Evolutionary conservation across 371 early-diverging fungal genomes (phyloP).

Genomic region (Saksenaea oblongispora): DNA sequence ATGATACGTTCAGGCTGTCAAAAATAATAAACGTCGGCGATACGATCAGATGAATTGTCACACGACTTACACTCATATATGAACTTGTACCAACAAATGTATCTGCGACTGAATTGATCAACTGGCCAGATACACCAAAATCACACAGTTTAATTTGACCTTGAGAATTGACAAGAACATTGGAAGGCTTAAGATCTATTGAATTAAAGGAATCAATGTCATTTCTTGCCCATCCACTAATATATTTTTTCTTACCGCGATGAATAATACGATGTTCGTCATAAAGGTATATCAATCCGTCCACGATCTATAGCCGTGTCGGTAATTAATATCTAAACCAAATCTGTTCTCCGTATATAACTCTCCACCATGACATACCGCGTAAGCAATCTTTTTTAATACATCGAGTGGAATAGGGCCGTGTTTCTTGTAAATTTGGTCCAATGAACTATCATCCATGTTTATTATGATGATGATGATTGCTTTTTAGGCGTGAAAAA

Average conservation of each 20-base stretch:
- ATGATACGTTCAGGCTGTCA: slow-evolving; percentile 93
- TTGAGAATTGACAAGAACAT: slow-evolving; percentile 76
- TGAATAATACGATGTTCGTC: slow-evolving; percentile 86
- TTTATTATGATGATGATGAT: not conserved
- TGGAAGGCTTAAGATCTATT: slow-evolving; percentile 80
- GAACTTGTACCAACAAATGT: slow-evolving; percentile 90
- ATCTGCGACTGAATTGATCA: slow-evolving; percentile 83
- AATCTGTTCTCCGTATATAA: not conserved
- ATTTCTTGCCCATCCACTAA: not conserved
- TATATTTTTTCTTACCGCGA: slow-evolving; percentile 52
- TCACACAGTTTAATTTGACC: slow-evolving; percentile 90
- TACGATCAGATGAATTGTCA: not conserved
- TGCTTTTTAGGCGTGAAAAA: not conserved
- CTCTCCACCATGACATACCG: slow-evolving; percentile 46
- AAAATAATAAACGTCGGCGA: slow-evolving; percentile 5
- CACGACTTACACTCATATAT: slow-evolving; percentile 85
- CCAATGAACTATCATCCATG: slow-evolving; percentile 63
- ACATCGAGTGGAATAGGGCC: slow-evolving; percentile 80
- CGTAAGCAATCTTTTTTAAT: slow-evolving; percentile 72
- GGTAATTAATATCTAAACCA: not conserved
- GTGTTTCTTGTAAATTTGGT: slow-evolving; percentile 74
- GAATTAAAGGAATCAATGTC: not conserved
- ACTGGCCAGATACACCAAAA: slow-evolving; percentile 86
- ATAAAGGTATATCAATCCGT: slow-evolving; percentile 83
- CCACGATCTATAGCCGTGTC: slow-evolving; percentile 55